These are phyloP conservation scores for Thozetella sp. DNA, from an alignment of 495 filamentous ascomycete genomes.

Conservation along the genomic window DNA sequence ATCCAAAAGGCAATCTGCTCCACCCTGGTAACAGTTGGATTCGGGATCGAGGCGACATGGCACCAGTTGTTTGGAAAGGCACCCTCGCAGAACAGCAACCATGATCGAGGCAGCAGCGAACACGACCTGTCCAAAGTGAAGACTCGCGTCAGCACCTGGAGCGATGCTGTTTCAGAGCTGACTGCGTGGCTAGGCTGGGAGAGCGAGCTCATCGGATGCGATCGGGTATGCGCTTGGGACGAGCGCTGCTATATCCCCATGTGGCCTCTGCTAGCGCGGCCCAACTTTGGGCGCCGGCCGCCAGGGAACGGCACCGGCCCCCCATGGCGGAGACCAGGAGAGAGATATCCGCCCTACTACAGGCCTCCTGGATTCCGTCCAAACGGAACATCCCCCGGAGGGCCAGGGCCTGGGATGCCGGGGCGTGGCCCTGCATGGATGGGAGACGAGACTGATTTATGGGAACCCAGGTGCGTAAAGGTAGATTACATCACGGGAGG, in stretches of 20 bases:
- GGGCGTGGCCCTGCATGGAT: constrained; percentile 13
- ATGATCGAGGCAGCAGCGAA: not conserved
- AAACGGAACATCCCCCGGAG: not conserved
- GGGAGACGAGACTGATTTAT: constrained; percentile 16
- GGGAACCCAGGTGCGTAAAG: constrained; percentile 16
- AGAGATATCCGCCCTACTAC: not conserved
- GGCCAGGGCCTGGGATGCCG: constrained; percentile 5
- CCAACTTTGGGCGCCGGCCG: not conserved
- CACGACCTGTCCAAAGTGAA: not conserved
- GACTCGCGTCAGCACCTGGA: constrained; percentile 12
- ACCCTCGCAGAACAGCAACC: too few relatives aligned
- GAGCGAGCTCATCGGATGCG: constrained; percentile 24
- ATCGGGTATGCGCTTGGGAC: constrained; percentile 23
- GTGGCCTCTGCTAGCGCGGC: constrained; percentile 29
- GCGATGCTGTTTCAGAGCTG: constrained; percentile 22
- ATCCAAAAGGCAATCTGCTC: constrained; percentile 24
- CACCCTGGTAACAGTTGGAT: constrained; percentile 23
- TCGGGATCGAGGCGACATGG: constrained; percentile 22
- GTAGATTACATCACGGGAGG: constrained; percentile 6
- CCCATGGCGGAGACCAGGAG: not conserved
- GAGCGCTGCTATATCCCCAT: constrained; percentile 35
- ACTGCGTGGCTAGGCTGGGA: constrained; percentile 39
- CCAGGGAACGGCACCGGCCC: constrained; percentile 11
- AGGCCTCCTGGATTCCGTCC: not conserved
- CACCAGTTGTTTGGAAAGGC: not conserved